Base-by-base conservation (phyloP, 352 stramenopile species). In the Globisporangium radiosum region DNA sequence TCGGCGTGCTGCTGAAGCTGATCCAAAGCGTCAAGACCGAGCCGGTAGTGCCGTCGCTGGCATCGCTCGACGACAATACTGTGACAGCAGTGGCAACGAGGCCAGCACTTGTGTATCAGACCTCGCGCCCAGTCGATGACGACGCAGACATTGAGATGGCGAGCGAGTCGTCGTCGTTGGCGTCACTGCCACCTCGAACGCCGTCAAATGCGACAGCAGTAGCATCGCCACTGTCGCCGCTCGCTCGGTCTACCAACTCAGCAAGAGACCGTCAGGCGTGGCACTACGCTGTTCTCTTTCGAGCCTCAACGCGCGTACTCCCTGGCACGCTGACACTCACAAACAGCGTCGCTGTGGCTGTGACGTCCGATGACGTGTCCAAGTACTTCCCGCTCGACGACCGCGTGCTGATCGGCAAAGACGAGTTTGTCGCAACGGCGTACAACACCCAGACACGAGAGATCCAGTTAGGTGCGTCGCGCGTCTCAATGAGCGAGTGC, bases 231-330 rank as follows among this genome's bases (percentile, higher is more conserved):
- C 25, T 33, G 25, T 33, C 25, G 25, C 25, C 25, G 25, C 25
- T 33, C 25, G 25, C 25, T 33, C 25, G 25, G 25, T 33, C 25
- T 33, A 33, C 25, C 25, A 33, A 33, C 25, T 33, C 47, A 40
- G 7, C 36, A 56, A 64, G 10, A 69, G 83, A 3, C 11, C 40
- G 40, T 14, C 68, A 88, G 53, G 59, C 66, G 1, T 94, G 85
- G 85, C 72, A 87, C 64, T 94, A 94, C 42, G 85, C 81, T 0
- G 81, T 91, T 47, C 60, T 94, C 0, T 87, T 87, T 53, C 83
- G 80, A 54, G 68, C 77, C 0, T 65, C 81, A 3, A 84, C 78
- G 2, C 64, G 76, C 3, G 54, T 60, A 13, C 75, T 92, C 17
- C 78, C 82, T 25, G 78, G 79, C 39, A 69, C 59, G 0, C 48